Percentiles rank a stretch among this genome's conserved stretches.
phyloP scores from a whole-genome alignment of 2,329 filamentous ascomycete species.

The Penicillium palitans region DNA sequence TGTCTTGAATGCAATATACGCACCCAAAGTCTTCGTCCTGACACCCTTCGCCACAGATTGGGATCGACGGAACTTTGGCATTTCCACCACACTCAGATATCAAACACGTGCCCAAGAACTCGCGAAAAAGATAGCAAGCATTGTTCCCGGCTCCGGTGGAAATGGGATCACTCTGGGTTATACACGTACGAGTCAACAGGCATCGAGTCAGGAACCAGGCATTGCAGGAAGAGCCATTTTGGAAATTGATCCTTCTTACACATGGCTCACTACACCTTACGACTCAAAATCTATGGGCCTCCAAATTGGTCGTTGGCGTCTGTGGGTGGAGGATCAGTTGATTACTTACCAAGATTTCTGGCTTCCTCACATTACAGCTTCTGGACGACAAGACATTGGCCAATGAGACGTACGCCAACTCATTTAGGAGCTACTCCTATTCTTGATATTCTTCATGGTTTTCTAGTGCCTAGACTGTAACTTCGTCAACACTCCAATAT shows the following conservation, averaged over 20 bases:
- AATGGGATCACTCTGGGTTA: background rate
- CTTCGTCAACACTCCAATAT: background rate
- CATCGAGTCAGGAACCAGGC: conserved; percentile 2
- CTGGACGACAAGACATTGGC: background rate
- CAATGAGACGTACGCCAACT: background rate
- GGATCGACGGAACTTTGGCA: background rate
- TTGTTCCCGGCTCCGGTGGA: background rate
- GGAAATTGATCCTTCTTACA: background rate
- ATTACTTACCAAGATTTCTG: conserved; percentile 6
- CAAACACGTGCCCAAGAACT: background rate
- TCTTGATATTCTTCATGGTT: background rate
- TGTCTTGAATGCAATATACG: conserved; percentile 2
- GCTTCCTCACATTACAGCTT: background rate
- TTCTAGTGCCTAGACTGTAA: background rate
- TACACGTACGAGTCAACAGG: background rate
- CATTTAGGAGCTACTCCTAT: background rate
- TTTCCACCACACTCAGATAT: conserved; percentile 2
- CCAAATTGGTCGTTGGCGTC: conserved; percentile 1
- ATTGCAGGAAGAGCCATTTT: conserved; percentile 5
- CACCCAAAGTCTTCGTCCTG: conserved; percentile 3
- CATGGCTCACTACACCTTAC: background rate
- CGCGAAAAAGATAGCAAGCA: background rate
- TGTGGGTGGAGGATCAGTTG: conserved; percentile 5
- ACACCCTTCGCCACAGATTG: conserved; percentile 1
- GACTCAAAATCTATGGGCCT: background rate